Percentiles rank a stretch among this genome's conserved stretches.
Evolutionary conservation across 1,284 basidiomycete genomes (phyloP).

Genomic region (Fomes fomentarius): DNA sequence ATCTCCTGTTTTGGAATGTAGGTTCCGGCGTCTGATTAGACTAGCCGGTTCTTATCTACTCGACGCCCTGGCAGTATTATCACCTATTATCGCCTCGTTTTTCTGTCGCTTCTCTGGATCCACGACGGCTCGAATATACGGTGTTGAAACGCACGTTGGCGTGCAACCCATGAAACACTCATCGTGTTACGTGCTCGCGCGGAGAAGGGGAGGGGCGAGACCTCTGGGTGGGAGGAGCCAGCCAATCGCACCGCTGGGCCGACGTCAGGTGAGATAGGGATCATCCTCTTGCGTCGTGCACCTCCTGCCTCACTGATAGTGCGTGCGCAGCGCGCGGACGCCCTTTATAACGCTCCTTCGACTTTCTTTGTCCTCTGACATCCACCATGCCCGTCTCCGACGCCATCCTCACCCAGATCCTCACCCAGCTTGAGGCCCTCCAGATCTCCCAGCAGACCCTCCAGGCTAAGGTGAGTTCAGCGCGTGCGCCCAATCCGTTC

Average conservation of each 20-base stretch:
- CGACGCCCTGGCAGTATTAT: too few species aligned
- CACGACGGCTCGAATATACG: too few species aligned
- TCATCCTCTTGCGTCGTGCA: conserved; percentile 11
- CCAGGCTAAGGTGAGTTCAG: conserved; percentile 66
- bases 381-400: conserved; percentile 53
- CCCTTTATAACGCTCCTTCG: conserved; percentile 15
- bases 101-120: too few species aligned
- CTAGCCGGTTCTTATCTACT: too few species aligned
- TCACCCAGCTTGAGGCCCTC: conserved; percentile 67
- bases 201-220: not conserved
- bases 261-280: conserved; percentile 27
- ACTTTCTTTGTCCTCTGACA: not conserved
- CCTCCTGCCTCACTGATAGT: conserved; percentile 24
- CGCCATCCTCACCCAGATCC: conserved; percentile 71
- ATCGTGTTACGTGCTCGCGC: not conserved
- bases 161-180: not conserved
- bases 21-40: not conserved
- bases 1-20: conserved; percentile 3
- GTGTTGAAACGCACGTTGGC: too few species aligned
- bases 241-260: conserved; percentile 20
- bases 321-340: conserved; percentile 20
- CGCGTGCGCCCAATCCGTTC: not conserved
- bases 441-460: conserved; percentile 74
- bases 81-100: too few species aligned
- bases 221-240: not conserved